These are phyloP conservation scores for Pulveroboletus sp. DNA, from an alignment of 768 basidiomycete genomes.

Conservation along the genomic window DNA sequence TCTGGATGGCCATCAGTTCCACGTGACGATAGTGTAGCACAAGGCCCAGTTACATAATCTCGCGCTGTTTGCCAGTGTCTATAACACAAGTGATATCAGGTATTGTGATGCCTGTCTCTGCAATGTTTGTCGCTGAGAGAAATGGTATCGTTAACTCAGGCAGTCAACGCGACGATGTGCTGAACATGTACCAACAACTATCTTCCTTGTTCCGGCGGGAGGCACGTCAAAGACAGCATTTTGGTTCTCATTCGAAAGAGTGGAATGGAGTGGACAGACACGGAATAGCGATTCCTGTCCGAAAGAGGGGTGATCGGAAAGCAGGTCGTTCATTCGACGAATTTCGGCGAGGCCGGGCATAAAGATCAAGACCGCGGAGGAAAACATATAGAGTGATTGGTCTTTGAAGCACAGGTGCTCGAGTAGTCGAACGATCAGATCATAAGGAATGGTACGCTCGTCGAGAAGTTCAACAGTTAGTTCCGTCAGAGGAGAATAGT, in stretches of 20 bases:
- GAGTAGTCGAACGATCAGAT: slow-evolving; percentile 78
- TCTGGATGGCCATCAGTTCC: slow-evolving; percentile 33
- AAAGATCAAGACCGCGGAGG: slow-evolving; percentile 83
- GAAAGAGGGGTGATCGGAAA: slow-evolving; percentile 72
- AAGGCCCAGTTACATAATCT: slow-evolving; percentile 63
- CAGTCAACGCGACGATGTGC: background rate
- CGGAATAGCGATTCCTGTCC: slow-evolving; percentile 59
- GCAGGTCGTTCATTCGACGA: slow-evolving; percentile 75
- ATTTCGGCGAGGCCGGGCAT: slow-evolving; percentile 96
- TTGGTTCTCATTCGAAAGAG: slow-evolving; percentile 88
- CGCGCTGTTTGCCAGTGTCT: slow-evolving; percentile 88
- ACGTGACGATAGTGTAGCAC: background rate
- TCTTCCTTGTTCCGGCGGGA: slow-evolving; percentile 76
- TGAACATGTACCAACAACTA: slow-evolving; percentile 75
- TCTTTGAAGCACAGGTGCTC: slow-evolving; percentile 80
- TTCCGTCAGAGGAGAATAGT: slow-evolving; percentile 73
- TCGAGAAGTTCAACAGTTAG: slow-evolving; percentile 81
- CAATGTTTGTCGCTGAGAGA: slow-evolving; percentile 76
- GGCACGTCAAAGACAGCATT: slow-evolving; percentile 87
- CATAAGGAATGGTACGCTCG: slow-evolving; percentile 85
- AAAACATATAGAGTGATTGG: slow-evolving; percentile 46
- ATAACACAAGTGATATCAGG: slow-evolving; percentile 97
- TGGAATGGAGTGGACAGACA: slow-evolving; percentile 87
- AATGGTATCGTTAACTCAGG: background rate
- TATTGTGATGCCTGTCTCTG: slow-evolving; percentile 97